Conservation (phyloP, 331 rosid species). For the Malus hybrid region DNA sequence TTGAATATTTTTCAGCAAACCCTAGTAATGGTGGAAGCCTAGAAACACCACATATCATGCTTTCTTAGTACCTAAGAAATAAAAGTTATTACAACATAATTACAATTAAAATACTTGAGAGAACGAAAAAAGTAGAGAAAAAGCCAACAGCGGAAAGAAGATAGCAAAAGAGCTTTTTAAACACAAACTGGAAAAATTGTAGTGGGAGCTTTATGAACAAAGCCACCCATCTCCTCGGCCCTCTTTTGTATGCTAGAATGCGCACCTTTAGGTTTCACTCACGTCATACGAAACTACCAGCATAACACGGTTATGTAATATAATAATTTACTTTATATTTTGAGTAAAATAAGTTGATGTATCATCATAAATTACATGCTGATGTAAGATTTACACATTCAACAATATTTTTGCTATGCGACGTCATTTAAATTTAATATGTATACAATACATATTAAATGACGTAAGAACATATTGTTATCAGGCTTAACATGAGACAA, state of each 20-base stretch:
- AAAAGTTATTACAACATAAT: background rate
- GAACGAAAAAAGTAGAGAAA: background rate
- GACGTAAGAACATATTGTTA: too few relatives aligned
- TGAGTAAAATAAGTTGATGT: too few relatives aligned
- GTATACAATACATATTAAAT: too few relatives aligned
- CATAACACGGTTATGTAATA: too few relatives aligned
- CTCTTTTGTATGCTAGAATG: background rate
- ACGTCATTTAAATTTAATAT: too few relatives aligned
- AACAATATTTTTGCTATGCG: too few relatives aligned
- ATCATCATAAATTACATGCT: too few relatives aligned
- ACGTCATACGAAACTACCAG: too few relatives aligned
- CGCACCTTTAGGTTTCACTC: background rate
- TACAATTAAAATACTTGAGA: background rate
- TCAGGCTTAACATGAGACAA: background rate
- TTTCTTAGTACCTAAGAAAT: slow-evolving; percentile 4
- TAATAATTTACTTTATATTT: too few relatives aligned
- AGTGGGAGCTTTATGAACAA: too few relatives aligned
- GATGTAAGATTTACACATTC: fast-evolving
- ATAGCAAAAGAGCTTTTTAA: background rate
- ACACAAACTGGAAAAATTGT: background rate
- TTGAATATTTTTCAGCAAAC: too few relatives aligned
- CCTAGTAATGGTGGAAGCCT: background rate
- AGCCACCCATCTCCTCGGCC: background rate
- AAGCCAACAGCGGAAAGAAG: background rate
- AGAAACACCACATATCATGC: background rate